Evolutionary conservation across 2,329 filamentous ascomycete genomes (phyloP).

Genomic region (Beauveria sp.): DNA sequence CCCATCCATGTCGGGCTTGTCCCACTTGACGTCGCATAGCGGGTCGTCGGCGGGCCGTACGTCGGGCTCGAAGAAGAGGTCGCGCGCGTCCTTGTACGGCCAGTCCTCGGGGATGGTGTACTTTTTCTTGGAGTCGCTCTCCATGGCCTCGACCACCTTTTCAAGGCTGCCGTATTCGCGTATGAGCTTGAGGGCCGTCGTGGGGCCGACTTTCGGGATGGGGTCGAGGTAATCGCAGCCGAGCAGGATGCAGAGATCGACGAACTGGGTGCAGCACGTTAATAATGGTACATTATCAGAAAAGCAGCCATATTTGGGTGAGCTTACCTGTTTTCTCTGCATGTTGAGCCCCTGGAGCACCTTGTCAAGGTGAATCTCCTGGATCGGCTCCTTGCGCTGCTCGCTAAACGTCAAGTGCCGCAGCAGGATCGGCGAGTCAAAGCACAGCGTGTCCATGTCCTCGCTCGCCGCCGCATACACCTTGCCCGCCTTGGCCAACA

Average conservation of each 20-base stretch:
- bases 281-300: not conserved
- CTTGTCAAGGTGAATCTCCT: constrained; percentile 84
- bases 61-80: constrained; percentile 86
- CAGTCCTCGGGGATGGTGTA: constrained; percentile 90
- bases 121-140: constrained; percentile 70
- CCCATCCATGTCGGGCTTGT: constrained; percentile 82
- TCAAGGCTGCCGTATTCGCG: constrained; percentile 86
- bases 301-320: not conserved
- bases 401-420: constrained; percentile 95
- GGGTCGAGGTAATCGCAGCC: constrained; percentile 98
- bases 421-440: constrained; percentile 83
- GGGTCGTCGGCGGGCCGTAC: constrained; percentile 76
- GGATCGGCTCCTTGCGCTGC: constrained; percentile 94
- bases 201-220: constrained; percentile 87
- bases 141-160: constrained; percentile 72
- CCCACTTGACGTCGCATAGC: constrained; percentile 97
- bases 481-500: constrained; percentile 81
- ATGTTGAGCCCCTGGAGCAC: constrained; percentile 82
- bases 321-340: constrained; percentile 64
- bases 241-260: constrained; percentile 94
- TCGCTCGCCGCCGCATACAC: constrained; percentile 95
- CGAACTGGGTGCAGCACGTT: constrained; percentile 55
- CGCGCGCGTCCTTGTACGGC: constrained; percentile 86
- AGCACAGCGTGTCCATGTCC: constrained; percentile 98
- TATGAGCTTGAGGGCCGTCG: constrained; percentile 87